Evolutionary conservation across 495 filamentous ascomycete species (phyloP).

Genomic region (Hyaloscypha bicolor): DNA sequence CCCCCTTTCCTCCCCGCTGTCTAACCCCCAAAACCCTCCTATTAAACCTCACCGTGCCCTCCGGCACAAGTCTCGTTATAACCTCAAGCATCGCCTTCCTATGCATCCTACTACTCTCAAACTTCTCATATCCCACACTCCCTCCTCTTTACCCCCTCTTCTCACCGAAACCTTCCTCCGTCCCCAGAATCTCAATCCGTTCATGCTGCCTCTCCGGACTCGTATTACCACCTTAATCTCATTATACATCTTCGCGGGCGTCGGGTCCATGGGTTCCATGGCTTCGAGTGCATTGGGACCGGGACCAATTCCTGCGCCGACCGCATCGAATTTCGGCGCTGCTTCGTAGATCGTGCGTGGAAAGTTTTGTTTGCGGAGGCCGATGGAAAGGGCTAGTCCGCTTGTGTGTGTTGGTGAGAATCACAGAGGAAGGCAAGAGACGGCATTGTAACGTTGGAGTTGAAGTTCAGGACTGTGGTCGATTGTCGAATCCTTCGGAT

Average conservation of each 20-base stretch:
- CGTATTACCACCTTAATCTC: conserved; percentile 35
- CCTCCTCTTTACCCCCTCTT: conserved; percentile 51
- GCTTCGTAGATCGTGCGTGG: conserved; percentile 14
- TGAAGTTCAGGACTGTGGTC: too few species aligned
- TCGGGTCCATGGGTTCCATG: conserved; percentile 50
- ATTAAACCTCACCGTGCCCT: conserved; percentile 34
- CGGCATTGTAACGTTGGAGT: too few species aligned
- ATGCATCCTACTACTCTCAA: background rate
- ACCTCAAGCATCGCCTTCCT: conserved; percentile 16
- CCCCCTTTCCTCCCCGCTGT: conserved; percentile 29
- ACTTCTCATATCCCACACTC: conserved; percentile 38
- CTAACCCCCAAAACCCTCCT: conserved; percentile 30
- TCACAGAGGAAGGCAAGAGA: too few species aligned
- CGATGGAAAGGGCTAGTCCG: conserved; percentile 9
- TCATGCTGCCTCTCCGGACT: conserved; percentile 14
- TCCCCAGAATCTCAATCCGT: conserved; percentile 30
- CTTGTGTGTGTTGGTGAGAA: background rate
- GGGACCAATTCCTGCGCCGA: conserved; percentile 64
- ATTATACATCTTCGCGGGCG: background rate
- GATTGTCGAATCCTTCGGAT: too few species aligned
- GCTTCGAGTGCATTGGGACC: conserved; percentile 58
- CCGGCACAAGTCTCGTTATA: conserved; percentile 32
- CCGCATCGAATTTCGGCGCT: conserved; percentile 22
- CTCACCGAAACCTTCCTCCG: conserved; percentile 55
- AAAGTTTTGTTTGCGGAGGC: conserved; percentile 9